These are phyloP conservation scores for Yamagishiella unicocca DNA, from an alignment of 139 green algal genomes.

Conservation along the genomic window DNA sequence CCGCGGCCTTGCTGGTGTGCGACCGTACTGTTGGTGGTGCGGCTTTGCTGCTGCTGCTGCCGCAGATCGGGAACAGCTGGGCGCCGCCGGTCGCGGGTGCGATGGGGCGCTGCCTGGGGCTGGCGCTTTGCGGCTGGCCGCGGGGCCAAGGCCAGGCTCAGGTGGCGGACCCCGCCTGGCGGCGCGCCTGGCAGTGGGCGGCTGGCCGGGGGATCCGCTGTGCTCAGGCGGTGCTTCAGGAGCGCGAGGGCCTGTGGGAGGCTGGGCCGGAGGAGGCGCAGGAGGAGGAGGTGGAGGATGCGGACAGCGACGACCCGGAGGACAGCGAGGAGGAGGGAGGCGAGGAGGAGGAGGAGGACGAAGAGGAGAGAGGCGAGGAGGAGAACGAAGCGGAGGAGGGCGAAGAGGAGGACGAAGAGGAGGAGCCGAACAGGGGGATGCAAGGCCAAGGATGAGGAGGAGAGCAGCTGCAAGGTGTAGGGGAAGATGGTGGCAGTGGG, in stretches of 20 bases:
- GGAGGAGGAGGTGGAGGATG: not conserved
- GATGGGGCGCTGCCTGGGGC: not conserved
- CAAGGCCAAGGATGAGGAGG: not conserved
- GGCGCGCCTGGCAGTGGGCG: not conserved
- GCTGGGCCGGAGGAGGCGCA: constrained; percentile 19
- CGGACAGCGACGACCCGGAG: not conserved
- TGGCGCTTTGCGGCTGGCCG: not conserved
- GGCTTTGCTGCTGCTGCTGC: too few species aligned
- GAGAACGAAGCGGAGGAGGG: not conserved
- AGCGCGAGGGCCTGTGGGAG: not conserved
- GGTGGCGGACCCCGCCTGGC: not conserved
- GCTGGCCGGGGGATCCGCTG: not conserved
- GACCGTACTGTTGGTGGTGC: too few species aligned
- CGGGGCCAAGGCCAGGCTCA: not conserved
- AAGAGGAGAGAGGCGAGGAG: not conserved
- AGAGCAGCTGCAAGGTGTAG: too few species aligned
- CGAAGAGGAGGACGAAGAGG: too few species aligned
- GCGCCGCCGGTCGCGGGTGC: not conserved
- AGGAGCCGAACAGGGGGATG: not conserved
- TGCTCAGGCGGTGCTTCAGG: not conserved
- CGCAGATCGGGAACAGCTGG: constrained; percentile 37
- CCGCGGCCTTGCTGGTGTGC: too few species aligned
- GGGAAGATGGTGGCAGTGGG: too few species aligned
- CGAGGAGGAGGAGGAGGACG: constrained; percentile 7
- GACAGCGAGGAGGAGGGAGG: not conserved